Base-by-base conservation (phyloP, 331 rosid genomes). In the Saraca asoca region DNA sequence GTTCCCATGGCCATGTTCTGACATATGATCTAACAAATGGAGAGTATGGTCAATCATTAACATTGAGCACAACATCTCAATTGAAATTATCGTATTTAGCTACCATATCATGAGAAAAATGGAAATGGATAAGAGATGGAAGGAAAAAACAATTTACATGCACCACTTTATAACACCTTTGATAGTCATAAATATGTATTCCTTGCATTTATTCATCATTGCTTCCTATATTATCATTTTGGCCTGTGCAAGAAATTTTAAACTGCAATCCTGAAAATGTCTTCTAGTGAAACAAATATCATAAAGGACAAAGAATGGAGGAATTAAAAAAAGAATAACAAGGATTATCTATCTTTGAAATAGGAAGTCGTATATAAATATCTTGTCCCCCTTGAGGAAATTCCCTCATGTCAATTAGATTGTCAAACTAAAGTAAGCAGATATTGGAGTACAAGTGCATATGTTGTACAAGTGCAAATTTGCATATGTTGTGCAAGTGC, bases 401-500 rank as follows among this genome's bases (percentile, higher is more conserved):
- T 24, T 24, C 2, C 31, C 31, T 24, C 31, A 24, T 24, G 31
- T 24, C 31, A 14, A 73, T 9, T 0, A 82, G 61, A 38, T 70
- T 38, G 20, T 29, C 48, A 42, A 35, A 82, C 82, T 81, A 83
- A 13, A 67, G 66, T 15, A 78, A 5, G 61, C 83, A 80, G 19
- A 78, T 63, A 66, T 81, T 73, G n/a, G n/a, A n/a, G n/a, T n/a
- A n/a, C 9, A 67, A 24, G 66, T 7, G 87, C 58, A 52, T 45
- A 82, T 4, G 77, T 77, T 50, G 35, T 42, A 56, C 82, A 81
- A 5, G 78, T 69, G 50, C 9, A 67, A 24, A 71, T 71, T 81
- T 7, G 87, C 58, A 52, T 45, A 82, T 4, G 77, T 77, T 50
- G 35, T 42, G 50, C 82, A 81, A 5, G 78, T 69, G 50, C 80